Evolutionary conservation across 2,329 filamentous ascomycete genomes (phyloP).

Genomic region (Hypoxylon sp.): DNA sequence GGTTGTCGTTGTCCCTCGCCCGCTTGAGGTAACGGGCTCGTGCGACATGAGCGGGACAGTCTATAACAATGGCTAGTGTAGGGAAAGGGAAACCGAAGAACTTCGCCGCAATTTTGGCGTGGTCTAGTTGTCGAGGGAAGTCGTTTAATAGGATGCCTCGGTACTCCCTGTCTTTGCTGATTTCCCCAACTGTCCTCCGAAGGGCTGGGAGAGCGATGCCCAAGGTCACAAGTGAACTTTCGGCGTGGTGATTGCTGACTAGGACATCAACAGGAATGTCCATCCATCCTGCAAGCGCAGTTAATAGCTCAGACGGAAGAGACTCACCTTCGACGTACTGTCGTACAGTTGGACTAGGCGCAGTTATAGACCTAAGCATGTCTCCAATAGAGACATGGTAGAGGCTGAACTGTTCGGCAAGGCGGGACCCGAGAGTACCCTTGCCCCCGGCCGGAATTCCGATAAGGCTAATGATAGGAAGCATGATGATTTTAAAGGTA

Average conservation of each 20-base stretch:
- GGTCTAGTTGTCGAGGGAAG: constrained; percentile 1
- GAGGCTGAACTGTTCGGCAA: constrained; percentile 30
- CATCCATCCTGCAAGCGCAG: neutral
- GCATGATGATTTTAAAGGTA: constrained; percentile 7
- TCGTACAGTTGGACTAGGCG: neutral
- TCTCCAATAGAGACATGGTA: constrained; percentile 34
- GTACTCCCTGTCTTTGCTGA: neutral
- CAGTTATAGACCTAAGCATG: neutral
- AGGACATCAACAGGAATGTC: constrained; percentile 1
- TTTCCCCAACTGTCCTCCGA: neutral
- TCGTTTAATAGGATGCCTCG: constrained; percentile 21
- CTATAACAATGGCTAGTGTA: constrained; percentile 14
- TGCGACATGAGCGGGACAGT: constrained; percentile 10
- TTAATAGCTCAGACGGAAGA: neutral
- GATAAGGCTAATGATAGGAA: constrained; percentile 37
- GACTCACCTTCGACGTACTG: neutral
- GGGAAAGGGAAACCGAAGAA: neutral
- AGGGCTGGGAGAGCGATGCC: constrained; percentile 13
- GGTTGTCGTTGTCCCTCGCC: neutral
- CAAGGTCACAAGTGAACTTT: neutral
- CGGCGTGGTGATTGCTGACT: neutral
- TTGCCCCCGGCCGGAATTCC: constrained; percentile 35
- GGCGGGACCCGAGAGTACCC: constrained; percentile 19
- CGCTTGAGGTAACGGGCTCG: constrained; percentile 6
- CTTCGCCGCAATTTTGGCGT: neutral